Base-by-base conservation (phyloP, 768 basidiomycete species). In the Boletus patriciae region DNA sequence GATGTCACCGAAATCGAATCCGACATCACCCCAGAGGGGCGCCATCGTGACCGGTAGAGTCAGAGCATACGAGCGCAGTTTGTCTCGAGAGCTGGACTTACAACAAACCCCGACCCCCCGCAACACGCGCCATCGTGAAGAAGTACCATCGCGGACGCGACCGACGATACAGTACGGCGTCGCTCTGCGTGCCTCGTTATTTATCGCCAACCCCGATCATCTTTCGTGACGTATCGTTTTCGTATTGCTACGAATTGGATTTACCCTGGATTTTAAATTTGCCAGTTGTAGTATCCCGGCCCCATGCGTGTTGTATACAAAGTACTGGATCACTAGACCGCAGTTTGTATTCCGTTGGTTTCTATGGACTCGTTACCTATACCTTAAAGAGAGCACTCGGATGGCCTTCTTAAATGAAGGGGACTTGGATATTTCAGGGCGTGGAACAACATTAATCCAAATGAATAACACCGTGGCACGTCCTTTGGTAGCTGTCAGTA, bases 171-270 rank as follows among this genome's bases (percentile, higher is more conserved):
- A 80, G 27, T 92, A 91, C 67, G 88, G 88, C 13, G 77, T 91
- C 34, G 84, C 79, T 36, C 83, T 83, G 23, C 79, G 81, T 57
- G 72, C 81, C 19, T 82, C 83, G 59, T 76, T 92, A 31, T 92
- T 83, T 62, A 78, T 92, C 50, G 87, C 87, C 23, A 92, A 92
- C 70, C 89, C 90, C 37, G 66, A 68, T 56, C 46, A 45, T 42
- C 21, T 51, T 38, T 46, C 55, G 37, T 70, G 64, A 69, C 34
- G 21, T 38, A 29, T 46, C 15, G 15, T 45, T 42, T 43, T 8
- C 15, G 37, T 16, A 38, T 37, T 50, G 13, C 46, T 40, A 48
- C 40, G 29, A 38, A 31, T 41, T 42, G 56, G 42, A 43, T 51
- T 51, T 50, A 57, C 46, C 42, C 25, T 19, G 54, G 34, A 42